Conservation (phyloP, 164 flowering plant genomes). For the Vitis vinifera region ASM3070453v1 NC_081817.1:29750001-29750500, state of each 20-base stretch:
- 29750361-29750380: slow-evolving; percentile 28
- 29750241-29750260: slow-evolving; percentile 13
- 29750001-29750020: slow-evolving; percentile 46
- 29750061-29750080: slow-evolving; percentile 67
- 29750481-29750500: too few relatives aligned
- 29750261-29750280: background rate
- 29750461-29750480: too few relatives aligned
- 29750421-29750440: background rate
- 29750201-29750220: background rate
- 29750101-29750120: slow-evolving; percentile 40
- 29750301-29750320: slow-evolving; percentile 11
- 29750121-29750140: slow-evolving; percentile 13
- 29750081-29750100: slow-evolving; percentile 58
- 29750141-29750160: background rate
- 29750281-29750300: background rate
- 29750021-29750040: slow-evolving; percentile 69
- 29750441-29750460: background rate
- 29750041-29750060: slow-evolving; percentile 74
- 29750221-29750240: slow-evolving; percentile 25
- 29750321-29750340: background rate
- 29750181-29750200: background rate
- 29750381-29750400: background rate
- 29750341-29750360: slow-evolving; percentile 17
- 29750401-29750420: too few relatives aligned
- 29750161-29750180: background rate